Base-by-base conservation (phyloP, 805 yeast species). In the Hanseniaspora occidentalis region DNA sequence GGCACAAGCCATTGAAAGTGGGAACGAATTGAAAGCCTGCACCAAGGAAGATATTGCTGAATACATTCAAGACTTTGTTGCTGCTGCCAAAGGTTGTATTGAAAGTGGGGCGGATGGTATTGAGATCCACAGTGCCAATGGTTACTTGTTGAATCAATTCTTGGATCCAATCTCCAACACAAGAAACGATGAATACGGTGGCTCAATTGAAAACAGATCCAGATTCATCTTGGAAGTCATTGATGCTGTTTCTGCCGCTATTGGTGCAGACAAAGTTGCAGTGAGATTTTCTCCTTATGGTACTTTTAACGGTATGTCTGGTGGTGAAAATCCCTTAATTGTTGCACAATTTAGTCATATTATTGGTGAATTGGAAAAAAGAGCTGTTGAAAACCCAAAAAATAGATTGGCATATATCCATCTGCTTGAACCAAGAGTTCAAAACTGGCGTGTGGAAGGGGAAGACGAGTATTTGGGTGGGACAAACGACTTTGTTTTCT, bases 121-220 rank as follows among this genome's bases (percentile, higher is more conserved):
- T 23, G 84, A 80, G 57, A 59, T 80, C 37, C 86, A 79, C 54
- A 64, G 64, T 29, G 85, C 85, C 18, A 77, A 78, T 53, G 85
- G 86, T 14, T 79, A 74, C 52, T 54, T 80, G 43, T 48, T 73
- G 31, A 65, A 69, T 57, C 73, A 74, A 56, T 78, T 80, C 50
- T 52, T 77, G 47, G 71, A 73, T 36, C 62, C 66, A 13, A 48
- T 58, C 6, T 60, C 66, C 38, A 67, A 68, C 53, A 56, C 69
- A 37, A 56, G 69, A 58, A 65, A 67, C 3, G 79, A 73, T 52
- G 64, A 69, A 48, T 74, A 73, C 46, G 79, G 78, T 45, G 79
- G 77, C 3, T 58, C 67, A 8, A 65, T 70, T 47, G 75, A 68
- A 49, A 66, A 73, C 48, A 63, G 75, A 52, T 62, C 69, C 14